Evolutionary conservation across 108 stramenopile species (phyloP).

Genomic region (Skeletonema marinoi): DNA sequence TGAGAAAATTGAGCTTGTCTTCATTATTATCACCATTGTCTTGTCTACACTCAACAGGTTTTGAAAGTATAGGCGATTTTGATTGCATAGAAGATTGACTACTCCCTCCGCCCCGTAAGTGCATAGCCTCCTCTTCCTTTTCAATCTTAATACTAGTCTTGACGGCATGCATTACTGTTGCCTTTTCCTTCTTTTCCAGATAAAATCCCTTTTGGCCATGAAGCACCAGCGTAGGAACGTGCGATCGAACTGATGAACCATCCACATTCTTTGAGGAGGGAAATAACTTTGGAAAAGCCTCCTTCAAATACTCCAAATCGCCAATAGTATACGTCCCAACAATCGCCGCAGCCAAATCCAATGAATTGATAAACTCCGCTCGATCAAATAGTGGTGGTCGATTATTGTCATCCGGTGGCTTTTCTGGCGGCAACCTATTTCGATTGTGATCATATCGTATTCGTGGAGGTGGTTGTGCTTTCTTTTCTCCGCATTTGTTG

Average conservation of each 20-base stretch:
- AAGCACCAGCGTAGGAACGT: conserved; percentile 72
- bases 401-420: not conserved
- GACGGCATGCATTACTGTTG: not conserved
- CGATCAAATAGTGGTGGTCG: conserved; percentile 68
- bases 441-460: not conserved
- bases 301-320: conserved; percentile 35
- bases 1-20: not conserved
- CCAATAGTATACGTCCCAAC: conserved; percentile 65
- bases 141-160: not conserved
- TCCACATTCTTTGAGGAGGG: conserved; percentile 14
- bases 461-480: not conserved
- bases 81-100: not conserved
- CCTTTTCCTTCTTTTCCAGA: conserved; percentile 12
- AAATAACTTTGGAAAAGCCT: conserved; percentile 47
- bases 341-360: conserved; percentile 71
- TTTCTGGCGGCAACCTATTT: not conserved
- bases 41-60: not conserved
- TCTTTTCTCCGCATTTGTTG: conserved; percentile 42
- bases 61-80: not conserved
- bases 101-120: not conserved
- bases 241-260: not conserved
- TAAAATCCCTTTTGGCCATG: conserved; percentile 70
- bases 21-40: not conserved
- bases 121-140: not conserved
- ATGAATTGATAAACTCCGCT: conserved; percentile 54